phyloP scores from a whole-genome alignment of 2,329 filamentous ascomycete species.

The Colletotrichum brevisporum region DNA sequence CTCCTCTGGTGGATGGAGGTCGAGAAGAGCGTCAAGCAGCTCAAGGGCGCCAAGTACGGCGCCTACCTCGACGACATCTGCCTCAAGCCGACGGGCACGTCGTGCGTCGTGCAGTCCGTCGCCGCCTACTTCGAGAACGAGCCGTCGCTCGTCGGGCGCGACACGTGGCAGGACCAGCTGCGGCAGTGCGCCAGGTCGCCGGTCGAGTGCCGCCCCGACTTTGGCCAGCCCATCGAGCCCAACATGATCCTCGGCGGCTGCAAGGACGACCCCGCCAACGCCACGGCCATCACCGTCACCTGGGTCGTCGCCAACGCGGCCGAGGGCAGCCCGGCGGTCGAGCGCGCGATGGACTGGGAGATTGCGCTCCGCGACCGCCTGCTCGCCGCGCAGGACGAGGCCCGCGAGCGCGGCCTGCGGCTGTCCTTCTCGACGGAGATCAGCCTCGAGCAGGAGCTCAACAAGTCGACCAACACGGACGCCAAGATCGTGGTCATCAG shows the following conservation, averaged over 20 bases:
- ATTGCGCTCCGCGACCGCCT: constrained; percentile 81
- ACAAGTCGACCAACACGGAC: constrained; percentile 98
- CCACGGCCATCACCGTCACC: constrained; percentile 86
- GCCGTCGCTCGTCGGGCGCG: constrained; percentile 71
- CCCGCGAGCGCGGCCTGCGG: constrained; percentile 81
- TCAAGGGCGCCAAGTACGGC: constrained; percentile 78
- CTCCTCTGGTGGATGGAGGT: constrained; percentile 95
- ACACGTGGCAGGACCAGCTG: constrained; percentile 80
- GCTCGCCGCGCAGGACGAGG: constrained; percentile 85
- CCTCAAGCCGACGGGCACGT: constrained; percentile 91
- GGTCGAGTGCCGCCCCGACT: constrained; percentile 87
- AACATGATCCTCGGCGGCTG: constrained; percentile 90
- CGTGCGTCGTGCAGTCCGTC: constrained; percentile 94
- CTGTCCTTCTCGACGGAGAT: constrained; percentile 96
- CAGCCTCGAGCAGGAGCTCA: constrained; percentile 94
- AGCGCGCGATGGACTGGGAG: constrained; percentile 91
- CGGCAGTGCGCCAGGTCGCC: constrained; percentile 83
- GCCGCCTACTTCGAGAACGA: constrained; percentile 87
- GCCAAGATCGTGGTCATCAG: constrained; percentile 97
- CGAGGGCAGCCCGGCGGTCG: constrained; percentile 79
- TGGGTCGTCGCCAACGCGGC: constrained; percentile 94
- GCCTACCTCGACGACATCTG: constrained; percentile 87
- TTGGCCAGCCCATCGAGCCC: constrained; percentile 89
- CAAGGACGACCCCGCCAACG: constrained; percentile 76
- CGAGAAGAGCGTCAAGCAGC: constrained; percentile 80